Conservation (phyloP, 106 monocot genomes). For the Agapanthus africanus region DNA sequence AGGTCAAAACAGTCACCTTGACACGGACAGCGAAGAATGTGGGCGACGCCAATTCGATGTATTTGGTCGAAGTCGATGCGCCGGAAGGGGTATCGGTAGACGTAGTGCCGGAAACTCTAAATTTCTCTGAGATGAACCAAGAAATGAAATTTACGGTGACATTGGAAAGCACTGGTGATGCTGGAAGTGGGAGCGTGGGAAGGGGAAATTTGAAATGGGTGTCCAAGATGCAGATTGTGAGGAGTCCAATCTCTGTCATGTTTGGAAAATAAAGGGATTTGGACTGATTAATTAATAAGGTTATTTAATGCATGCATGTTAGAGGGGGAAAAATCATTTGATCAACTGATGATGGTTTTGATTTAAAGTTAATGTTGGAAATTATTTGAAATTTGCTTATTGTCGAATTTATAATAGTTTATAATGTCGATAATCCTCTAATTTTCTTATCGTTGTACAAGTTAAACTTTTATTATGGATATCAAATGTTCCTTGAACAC, state of each 20-base stretch:
- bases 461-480: too few species aligned
- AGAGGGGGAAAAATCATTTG: too few species aligned
- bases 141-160: not conserved
- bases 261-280: not conserved
- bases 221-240: not conserved
- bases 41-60: not conserved
- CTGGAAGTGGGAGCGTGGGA: too few species aligned
- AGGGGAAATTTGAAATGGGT: conserved; percentile 8
- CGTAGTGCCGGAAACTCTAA: not conserved
- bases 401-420: too few species aligned
- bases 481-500: too few species aligned
- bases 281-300: too few species aligned
- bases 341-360: too few species aligned
- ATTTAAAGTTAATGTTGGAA: too few species aligned
- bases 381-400: too few species aligned
- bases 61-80: not conserved
- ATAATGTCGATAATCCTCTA: too few species aligned
- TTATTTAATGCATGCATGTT: too few species aligned
- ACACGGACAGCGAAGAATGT: conserved; percentile 3
- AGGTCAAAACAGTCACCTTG: not conserved
- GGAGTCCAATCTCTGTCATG: not conserved
- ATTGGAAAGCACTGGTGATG: not conserved
- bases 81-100: not conserved
- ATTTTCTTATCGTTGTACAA: too few species aligned
- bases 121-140: not conserved